Evolutionary conservation across 306 rosid species (phyloP), one percentile per base, ranked within the genome.

Genomic region (Dryas drummondii): DNA sequence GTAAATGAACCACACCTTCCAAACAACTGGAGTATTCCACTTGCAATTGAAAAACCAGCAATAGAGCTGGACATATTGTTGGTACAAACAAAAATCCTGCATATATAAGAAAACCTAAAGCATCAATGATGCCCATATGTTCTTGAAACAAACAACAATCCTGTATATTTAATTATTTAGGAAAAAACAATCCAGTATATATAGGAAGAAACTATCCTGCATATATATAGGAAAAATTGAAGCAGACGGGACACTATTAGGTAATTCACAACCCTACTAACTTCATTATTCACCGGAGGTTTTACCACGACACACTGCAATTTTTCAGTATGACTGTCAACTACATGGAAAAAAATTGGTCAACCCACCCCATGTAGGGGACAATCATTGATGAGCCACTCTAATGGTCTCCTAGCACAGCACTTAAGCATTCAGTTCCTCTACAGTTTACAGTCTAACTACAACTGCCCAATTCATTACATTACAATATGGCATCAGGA

Each of bases 41-140:
- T 60, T 27, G 76, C 76, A 70, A 44, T 48, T 69, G 47, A 50
- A 17, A 15, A 41, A 77, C 65, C 45, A 46, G 64, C 8, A 70
- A 3, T 47, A 50, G 42, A 78, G 51, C 71, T 9, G 64, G 7
- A 60, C 27, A 60, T 51, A 11, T 41, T 60, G 53, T 40, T 40
- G 56, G 4, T 44, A 53, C 7, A 61, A 71, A 48, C n/a, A 50
- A 42, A 63, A 13, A 53, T 46, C 76, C 65, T 60, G 75, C 64
- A 69, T 27, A 7, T 27, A 22, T 46, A 8, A 17, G 27, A 45
- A 53, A 22, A 7, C 26, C 12, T 27, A 4, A 54, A 16, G 60
- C 60, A 70, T 32, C 37, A 32, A 32, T 32, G 37, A 32, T 32
- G 37, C 37, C 2, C 37, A 32, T 32, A 32, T 32, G 37, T 32